Evolutionary conservation across 495 filamentous ascomycete species (phyloP).

Genomic region (Aspergillus indologenus): DNA sequence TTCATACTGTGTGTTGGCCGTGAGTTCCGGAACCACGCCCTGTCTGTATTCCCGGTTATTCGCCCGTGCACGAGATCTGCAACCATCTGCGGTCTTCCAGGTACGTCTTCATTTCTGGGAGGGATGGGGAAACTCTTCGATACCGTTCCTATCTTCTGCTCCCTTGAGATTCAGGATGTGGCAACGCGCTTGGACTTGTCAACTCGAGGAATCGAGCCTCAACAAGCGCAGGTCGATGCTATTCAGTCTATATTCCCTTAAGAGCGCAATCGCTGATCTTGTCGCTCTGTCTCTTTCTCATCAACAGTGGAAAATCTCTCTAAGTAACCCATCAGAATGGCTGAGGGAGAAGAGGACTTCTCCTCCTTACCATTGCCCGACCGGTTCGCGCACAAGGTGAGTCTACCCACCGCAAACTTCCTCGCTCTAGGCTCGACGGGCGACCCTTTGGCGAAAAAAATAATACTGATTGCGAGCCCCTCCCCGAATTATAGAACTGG

Average conservation of each 20-base stretch:
- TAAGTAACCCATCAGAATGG: constrained; percentile 35
- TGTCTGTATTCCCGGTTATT: constrained; percentile 1
- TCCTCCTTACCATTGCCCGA: constrained; percentile 76
- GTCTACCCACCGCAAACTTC: constrained; percentile 16
- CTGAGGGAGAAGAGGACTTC: constrained; percentile 74
- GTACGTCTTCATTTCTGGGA: constrained; percentile 10
- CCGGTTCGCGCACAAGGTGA: constrained; percentile 83
- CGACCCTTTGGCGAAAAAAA: no score
- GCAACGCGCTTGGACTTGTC: not conserved
- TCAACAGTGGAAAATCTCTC: not conserved
- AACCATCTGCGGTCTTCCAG: constrained; percentile 18
- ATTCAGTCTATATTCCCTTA: not conserved
- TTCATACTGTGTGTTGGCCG: not conserved
- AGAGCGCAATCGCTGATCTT: not conserved
- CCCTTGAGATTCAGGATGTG: not conserved
- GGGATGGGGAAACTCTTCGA: not conserved
- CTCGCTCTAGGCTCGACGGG: no score
- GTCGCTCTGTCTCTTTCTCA: not conserved
- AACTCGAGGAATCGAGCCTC: not conserved
- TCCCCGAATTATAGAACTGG: constrained; percentile 64
- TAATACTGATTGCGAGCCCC: constrained; percentile 20
- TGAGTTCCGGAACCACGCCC: constrained; percentile 3
- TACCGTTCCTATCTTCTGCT: not conserved
- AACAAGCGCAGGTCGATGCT: not conserved
- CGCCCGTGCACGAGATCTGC: constrained; percentile 23